These are phyloP conservation scores for Metschnikowia cerradonensis DNA, from an alignment of 805 yeast species.

Conservation along the genomic window DNA sequence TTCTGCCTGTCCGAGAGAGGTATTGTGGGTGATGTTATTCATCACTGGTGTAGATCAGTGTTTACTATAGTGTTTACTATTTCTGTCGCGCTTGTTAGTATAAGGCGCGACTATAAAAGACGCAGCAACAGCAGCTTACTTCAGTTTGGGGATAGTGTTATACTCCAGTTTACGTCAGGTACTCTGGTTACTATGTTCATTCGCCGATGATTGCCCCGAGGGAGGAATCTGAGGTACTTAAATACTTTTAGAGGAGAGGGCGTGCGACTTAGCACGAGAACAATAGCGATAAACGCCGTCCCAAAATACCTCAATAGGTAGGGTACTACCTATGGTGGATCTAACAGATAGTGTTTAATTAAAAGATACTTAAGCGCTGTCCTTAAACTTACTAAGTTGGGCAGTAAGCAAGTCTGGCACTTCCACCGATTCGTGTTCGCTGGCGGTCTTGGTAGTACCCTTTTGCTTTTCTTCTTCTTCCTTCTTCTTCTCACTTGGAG, in stretches of 20 bases:
- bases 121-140: not conserved
- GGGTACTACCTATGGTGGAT: too few species aligned
- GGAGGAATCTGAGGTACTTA: too few species aligned
- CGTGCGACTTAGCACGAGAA: too few species aligned
- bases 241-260: too few species aligned
- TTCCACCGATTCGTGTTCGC: constrained; percentile 44
- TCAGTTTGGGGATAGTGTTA: not conserved
- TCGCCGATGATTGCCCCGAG: too few species aligned
- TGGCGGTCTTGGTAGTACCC: constrained; percentile 16
- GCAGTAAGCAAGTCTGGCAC: constrained; percentile 49
- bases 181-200: too few species aligned
- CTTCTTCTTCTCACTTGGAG: constrained; percentile 33
- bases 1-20: constrained; percentile 11
- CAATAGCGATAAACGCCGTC: too few species aligned
- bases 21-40: not conserved
- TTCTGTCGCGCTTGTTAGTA: not conserved
- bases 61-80: not conserved
- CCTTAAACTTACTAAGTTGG: constrained; percentile 35
- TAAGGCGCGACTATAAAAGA: not conserved
- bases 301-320: too few species aligned
- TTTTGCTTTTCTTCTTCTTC: constrained; percentile 14
- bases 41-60: not conserved
- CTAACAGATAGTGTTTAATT: not conserved
- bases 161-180: too few species aligned
- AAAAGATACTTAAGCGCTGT: constrained; percentile 9